Base-by-base conservation (phyloP, 1,284 basidiomycete genomes). In the Sporisorium scitamineum region DNA sequence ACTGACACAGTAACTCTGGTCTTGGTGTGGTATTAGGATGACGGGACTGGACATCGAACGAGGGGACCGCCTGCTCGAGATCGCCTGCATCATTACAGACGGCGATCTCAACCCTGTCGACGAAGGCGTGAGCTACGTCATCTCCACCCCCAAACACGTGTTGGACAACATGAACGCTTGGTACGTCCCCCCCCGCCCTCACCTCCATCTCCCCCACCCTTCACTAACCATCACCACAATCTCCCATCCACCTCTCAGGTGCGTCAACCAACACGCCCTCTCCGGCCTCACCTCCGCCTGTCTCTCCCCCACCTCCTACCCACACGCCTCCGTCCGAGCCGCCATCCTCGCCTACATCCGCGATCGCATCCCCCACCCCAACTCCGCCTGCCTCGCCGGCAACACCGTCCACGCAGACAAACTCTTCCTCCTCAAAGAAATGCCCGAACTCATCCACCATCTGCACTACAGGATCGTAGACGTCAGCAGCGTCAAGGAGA, bases 381-480 rank as follows among this genome's bases (percentile, higher is more conserved):
- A 88, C 42, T 86, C 86, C 1, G 93, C 89, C 4, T 89, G 93
- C 11, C 88, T 95, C 14, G 92, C 93, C 0, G 93, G 93, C 2
- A 94, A 89, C 83, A 92, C 92, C 7, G 91, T 94, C 1, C 92
- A 95, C 79, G 90, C 89, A 1, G 93, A 95, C 84, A 88, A 90
- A 63, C 85, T 86, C 2, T 95, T 95, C 81, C 87, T 95, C 14
- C 87, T 86, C 2, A 89, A 90, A 78, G 89, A 92, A 67, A 93
- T 94, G 91, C 92, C 93, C 4, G 89, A 91, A 39, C 65, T 86
- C 26, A 63, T 83, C 4, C 60, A 80, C 10, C 87, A 88, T 60
- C 81, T 88, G 5, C 87, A 87, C 26, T 88, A 88, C 71, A 79
- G 88, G 18, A 88, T 88, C 45, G 64, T 74, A 91, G 93, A 87